Evolutionary conservation across 2,329 filamentous ascomycete genomes (phyloP).

Genomic region (Pseudogymnoascus sp.): DNA sequence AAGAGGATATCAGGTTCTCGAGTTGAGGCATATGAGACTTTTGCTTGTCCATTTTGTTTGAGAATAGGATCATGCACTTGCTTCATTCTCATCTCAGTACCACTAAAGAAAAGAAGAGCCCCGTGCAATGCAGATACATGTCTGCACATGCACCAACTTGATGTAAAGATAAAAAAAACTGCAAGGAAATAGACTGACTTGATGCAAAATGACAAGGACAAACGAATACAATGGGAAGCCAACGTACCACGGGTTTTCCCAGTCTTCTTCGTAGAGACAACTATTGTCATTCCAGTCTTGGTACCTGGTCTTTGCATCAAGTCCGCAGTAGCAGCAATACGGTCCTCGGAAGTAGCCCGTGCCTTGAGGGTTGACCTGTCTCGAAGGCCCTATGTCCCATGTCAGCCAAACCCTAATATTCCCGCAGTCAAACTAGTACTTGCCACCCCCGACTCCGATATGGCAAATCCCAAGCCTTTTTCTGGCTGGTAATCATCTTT

Average conservation of each 20-base stretch:
- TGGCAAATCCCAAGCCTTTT: background rate
- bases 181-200: background rate
- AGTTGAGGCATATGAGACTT: slow-evolving; percentile 1
- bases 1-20: background rate
- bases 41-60: background rate
- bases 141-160: background rate
- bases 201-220: background rate
- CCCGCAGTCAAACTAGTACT: background rate
- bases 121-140: background rate
- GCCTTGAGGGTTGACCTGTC: background rate
- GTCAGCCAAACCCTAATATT: background rate
- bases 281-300: background rate
- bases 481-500: background rate
- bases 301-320: background rate
- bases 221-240: background rate
- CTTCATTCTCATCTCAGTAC: background rate
- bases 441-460: background rate
- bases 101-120: background rate
- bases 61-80: background rate
- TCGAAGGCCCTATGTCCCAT: background rate
- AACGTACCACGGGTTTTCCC: background rate
- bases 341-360: background rate
- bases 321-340: background rate
- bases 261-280: background rate
- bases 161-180: background rate